Evolutionary conservation across 1,139 yeast genomes (phyloP).

Genomic region (Yamadazyma oceani): DNA sequence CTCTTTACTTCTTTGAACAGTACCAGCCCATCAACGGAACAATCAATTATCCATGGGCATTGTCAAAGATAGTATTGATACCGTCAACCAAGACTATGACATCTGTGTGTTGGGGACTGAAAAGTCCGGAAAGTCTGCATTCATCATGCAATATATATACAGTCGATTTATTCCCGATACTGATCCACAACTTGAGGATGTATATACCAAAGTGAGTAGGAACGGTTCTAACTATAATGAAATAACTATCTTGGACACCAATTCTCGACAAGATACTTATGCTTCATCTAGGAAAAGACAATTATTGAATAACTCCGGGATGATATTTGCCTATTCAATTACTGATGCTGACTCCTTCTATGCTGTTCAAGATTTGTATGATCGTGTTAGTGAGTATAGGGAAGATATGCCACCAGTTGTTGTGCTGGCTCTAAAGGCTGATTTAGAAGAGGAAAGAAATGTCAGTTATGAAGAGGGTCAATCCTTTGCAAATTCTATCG

Average conservation of each 20-base stretch:
- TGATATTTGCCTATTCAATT: conserved; percentile 35
- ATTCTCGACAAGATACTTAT: conserved; percentile 26
- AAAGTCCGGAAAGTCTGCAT: conserved; percentile 32
- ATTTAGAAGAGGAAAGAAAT: conserved; percentile 25
- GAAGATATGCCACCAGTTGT: conserved; percentile 27
- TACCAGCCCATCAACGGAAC: too few relatives aligned
- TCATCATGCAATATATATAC: conserved; percentile 28
- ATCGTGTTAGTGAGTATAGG: conserved; percentile 21
- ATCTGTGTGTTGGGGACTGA: conserved; percentile 34
- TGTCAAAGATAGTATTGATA: conserved; percentile 20
- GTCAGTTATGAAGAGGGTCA: conserved; percentile 31
- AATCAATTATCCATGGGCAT: too few relatives aligned
- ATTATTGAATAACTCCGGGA: conserved; percentile 28
- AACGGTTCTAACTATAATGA: conserved; percentile 20
- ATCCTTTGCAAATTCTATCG: conserved; percentile 25
- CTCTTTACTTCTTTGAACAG: too few relatives aligned
- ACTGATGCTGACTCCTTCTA: conserved; percentile 27
- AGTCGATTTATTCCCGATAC: conserved; percentile 20
- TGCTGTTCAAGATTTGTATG: conserved; percentile 27
- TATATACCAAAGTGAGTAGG: conserved; percentile 28
- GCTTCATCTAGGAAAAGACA: conserved; percentile 28
- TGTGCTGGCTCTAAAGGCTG: conserved; percentile 36
- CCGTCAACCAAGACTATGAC: conserved; percentile 28
- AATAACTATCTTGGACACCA: conserved; percentile 30
- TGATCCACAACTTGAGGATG: conserved; percentile 29